Base-by-base conservation (phyloP, 164 flowering plant species). In the Dillenia suffruticosa region DNA sequence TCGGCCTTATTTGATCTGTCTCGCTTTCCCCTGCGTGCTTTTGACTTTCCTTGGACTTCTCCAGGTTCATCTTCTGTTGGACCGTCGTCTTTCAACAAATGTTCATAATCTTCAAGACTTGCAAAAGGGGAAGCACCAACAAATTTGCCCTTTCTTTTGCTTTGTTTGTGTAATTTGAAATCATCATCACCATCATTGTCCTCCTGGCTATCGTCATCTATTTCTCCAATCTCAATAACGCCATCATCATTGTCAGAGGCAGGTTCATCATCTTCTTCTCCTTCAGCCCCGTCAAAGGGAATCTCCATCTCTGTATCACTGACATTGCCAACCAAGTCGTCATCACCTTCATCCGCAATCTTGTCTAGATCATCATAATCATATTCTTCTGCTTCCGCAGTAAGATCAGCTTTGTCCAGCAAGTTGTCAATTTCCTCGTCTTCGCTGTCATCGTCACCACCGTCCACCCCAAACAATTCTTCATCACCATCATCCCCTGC, bases 41-140 rank as follows among this genome's bases (percentile, higher is more conserved):
- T 26, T 26, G 32, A 26, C 32, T 2, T 26, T 26, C 32, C 32
- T 2, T 26, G 1, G 1, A 2, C 32, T 1, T 26, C 32, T 26
- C 46, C 66, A 72, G 62, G 44, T 68, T 71, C 68, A 47, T 72
- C 56, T 45, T 44, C 57, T 9, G 44, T 56, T 14, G 72, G 46
- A 63, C 15, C 60, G 5, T 73, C 82, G 1, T 79, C 82, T n/a
- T 77, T 73, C 54, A 87, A 43, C 71, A 94, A 51, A 76, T 91
- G 95, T 51, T 81, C 80, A 58, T 88, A 94, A 1, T 94, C 97
- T 55, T 91, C 96, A n/a, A 82, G 70, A 62, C 92, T 89, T 3
- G 97, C 98, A 73, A 90, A 94, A n/a, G 97, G 91, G 3, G 98
- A 88, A 7, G 64, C 81, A 1, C 73, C 72, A 44, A 63, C 59